Base-by-base conservation (phyloP, 208 protist genomes). In the Acanthamoeba culbertsoni region DNA sequence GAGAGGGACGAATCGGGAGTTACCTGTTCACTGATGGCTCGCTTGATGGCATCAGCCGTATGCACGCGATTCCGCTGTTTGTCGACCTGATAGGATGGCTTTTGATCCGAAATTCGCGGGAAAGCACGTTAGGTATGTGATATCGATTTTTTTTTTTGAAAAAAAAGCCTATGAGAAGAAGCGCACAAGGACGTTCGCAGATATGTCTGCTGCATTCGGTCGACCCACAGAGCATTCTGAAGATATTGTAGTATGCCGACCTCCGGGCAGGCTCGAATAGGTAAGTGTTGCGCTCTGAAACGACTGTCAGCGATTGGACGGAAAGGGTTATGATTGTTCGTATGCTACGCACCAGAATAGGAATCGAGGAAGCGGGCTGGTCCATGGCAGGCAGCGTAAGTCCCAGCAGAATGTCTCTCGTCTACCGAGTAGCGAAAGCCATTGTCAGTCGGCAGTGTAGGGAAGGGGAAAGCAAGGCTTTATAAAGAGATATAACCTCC, bases 21-120 rank as follows among this genome's bases (percentile, higher is more conserved):
- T n/a, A 59, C 51, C 51, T 59, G 51, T 59, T 75, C 65, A 26
- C 33, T 26, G 37, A 75, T 75, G 35, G 65, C 65, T 18, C 31
- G 65, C 75, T 62, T 86, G 42, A 86, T 86, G 5, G 75, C 75
- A 18, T 86, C 75, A 35, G 75, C 75, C 23, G 75, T 86, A 45
- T 23, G 20, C 75, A 86, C 75, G 35, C 75, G 75, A 33, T 86
- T 86, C 28, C 42, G 45, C 48, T 86, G 75, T 28, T 86, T 86
- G 75, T 86, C 75, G 31, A 86, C 75, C 37, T 75, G 33, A 43
- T 75, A 75, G 18, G 65, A 75, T 6, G 65, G 65, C 65, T 75
- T n/a, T n/a, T n/a, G n/a, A n/a, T n/a, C n/a, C n/a, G n/a, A n/a
- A n/a, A n/a, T n/a, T n/a, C n/a, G n/a, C n/a, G n/a, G n/a, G n/a